Evolutionary conservation across 1,284 basidiomycete genomes (phyloP).

Genomic region (Papiliotrema laurentii): DNA sequence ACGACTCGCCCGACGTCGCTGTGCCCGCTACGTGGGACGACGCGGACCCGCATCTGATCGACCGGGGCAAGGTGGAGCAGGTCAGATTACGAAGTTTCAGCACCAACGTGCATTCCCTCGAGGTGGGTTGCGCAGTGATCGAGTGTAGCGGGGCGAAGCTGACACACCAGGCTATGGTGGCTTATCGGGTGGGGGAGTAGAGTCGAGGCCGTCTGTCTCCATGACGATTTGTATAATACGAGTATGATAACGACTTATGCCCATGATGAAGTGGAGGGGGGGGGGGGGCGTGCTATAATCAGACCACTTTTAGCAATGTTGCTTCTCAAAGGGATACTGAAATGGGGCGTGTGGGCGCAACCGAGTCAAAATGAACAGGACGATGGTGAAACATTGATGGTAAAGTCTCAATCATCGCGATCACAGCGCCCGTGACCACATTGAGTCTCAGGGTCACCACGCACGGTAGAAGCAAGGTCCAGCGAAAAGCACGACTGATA

Average conservation of each 20-base stretch:
- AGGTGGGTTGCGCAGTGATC: slow-evolving; percentile 49
- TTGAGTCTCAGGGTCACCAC: no score
- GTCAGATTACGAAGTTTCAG: slow-evolving; percentile 87
- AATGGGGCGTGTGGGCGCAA: no score
- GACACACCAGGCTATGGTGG: slow-evolving; percentile 42
- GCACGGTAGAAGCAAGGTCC: no score
- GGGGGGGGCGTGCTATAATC: no score
- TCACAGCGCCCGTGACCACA: no score
- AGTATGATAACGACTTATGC: not conserved
- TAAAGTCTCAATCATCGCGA: no score
- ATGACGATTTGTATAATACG: not conserved
- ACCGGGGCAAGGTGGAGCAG: slow-evolving; percentile 92
- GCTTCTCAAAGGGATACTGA: no score
- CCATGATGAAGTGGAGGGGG: no score
- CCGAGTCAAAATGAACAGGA: no score
- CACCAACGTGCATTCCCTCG: slow-evolving; percentile 84
- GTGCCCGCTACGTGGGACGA: slow-evolving; percentile 73
- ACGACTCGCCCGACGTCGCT: slow-evolving; percentile 68
- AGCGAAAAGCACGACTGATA: no score
- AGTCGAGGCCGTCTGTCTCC: not conserved
- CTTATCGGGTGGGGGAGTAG: slow-evolving; percentile 43
- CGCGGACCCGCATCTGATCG: slow-evolving; percentile 90
- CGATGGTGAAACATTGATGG: no score
- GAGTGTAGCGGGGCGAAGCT: not conserved
- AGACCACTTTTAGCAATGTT: no score